A percentile compares a stretch with the other conserved stretches of the same genome.
These are phyloP conservation scores for Plasmopara viticola DNA, from an alignment of 352 stramenopile genomes.

Conservation along the genomic window DNA sequence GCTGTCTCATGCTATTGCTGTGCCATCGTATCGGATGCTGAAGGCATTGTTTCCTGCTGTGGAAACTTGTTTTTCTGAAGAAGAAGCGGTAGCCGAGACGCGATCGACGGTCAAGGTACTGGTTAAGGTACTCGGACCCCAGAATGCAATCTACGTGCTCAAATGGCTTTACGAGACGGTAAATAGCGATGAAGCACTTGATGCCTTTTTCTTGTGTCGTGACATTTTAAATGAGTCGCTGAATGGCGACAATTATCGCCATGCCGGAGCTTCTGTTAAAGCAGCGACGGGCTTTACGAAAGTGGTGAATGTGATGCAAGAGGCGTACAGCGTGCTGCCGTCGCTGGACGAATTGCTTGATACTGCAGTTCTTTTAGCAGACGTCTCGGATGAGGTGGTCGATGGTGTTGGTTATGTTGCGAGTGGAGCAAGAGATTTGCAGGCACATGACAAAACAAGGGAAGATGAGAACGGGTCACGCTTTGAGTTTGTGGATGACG, in stretches of 20 bases:
- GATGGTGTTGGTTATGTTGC: slow-evolving; percentile 21
- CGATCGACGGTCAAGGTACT: slow-evolving; percentile 44
- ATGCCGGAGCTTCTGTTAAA: slow-evolving; percentile 33
- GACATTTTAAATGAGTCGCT: slow-evolving; percentile 58
- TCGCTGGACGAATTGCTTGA: slow-evolving; percentile 63
- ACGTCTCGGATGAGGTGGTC: slow-evolving; percentile 59
- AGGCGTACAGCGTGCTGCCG: slow-evolving; percentile 48
- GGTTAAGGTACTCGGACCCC: slow-evolving; percentile 50
- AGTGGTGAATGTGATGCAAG: slow-evolving; percentile 39
- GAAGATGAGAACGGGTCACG: slow-evolving; percentile 7
- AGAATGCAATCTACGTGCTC: slow-evolving; percentile 70
- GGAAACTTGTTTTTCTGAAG: slow-evolving; percentile 36
- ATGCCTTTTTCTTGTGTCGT: slow-evolving; percentile 57
- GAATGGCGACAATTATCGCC: slow-evolving; percentile 57
- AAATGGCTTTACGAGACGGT: slow-evolving; percentile 67
- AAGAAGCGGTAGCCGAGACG: slow-evolving; percentile 47
- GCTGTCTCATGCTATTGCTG: slow-evolving; percentile 56
- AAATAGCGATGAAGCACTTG: slow-evolving; percentile 68
- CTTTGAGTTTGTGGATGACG: slow-evolving; percentile 36
- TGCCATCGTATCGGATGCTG: slow-evolving; percentile 63
- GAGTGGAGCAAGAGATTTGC: not conserved
- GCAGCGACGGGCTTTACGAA: slow-evolving; percentile 36
- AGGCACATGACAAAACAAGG: not conserved
- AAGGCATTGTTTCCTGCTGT: slow-evolving; percentile 41
- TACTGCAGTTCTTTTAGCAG: slow-evolving; percentile 41